Conservation (phyloP, 2,329 filamentous ascomycete genomes). For the Fusarium avenaceum region DNA sequence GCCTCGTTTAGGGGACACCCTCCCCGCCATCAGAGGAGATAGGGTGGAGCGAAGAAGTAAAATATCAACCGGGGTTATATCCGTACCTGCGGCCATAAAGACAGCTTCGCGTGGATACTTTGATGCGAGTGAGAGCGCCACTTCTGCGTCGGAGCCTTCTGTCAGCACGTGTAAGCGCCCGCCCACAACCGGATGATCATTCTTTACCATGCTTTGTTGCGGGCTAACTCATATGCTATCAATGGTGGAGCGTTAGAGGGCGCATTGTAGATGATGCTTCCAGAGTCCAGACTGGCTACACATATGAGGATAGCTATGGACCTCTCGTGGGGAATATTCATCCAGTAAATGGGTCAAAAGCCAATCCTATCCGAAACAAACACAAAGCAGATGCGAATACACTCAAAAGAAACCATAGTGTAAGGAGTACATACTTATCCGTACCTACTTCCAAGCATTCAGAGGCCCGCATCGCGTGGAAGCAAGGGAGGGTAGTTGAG, state of each 20-base stretch:
- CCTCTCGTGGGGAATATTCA: not conserved
- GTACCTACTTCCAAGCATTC: conserved; percentile 11
- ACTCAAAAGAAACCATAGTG: not conserved
- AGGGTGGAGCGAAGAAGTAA: conserved; percentile 49
- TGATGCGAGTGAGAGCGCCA: conserved; percentile 13
- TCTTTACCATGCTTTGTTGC: conserved; percentile 40
- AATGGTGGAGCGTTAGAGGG: conserved; percentile 21
- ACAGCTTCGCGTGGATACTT: conserved; percentile 34
- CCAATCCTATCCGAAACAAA: not conserved
- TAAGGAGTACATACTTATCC: conserved; percentile 1
- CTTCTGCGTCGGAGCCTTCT: conserved; percentile 27
- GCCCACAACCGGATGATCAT: conserved; percentile 34
- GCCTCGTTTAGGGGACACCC: conserved; percentile 27
- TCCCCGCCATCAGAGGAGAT: conserved; percentile 34
- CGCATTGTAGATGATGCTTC: conserved; percentile 35
- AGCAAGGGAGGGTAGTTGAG: conserved; percentile 44
- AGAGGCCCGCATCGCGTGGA: conserved; percentile 38
- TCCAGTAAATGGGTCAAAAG: not conserved
- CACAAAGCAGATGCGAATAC: not conserved
- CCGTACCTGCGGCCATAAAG: conserved; percentile 47
- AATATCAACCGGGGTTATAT: conserved; percentile 51
- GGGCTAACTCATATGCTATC: conserved; percentile 30
- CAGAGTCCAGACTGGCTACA: conserved; percentile 34
- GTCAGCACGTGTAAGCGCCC: conserved; percentile 36
- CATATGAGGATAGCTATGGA: conserved; percentile 14